phyloP scores from a whole-genome alignment of 2,329 filamentous ascomycete genomes.

The Diaporthe aspalathi region DNA sequence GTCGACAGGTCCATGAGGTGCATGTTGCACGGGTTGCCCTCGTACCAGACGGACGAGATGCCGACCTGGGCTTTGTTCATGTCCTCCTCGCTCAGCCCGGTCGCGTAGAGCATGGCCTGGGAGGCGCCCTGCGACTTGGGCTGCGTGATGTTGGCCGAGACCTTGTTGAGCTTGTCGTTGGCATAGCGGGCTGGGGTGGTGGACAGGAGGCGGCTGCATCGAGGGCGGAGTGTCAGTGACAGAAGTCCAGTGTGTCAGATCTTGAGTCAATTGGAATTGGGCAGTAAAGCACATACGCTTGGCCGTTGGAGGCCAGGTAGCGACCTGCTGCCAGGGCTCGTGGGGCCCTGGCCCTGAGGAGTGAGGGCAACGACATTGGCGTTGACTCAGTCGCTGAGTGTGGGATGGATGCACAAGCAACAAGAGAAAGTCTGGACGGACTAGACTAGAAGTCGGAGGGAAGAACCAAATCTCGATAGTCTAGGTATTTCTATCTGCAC shows the following conservation, averaged over 20 bases:
- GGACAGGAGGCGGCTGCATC: constrained; percentile 61
- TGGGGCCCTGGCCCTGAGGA: constrained; percentile 42
- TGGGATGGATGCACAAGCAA: neutral
- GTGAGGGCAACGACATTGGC: constrained; percentile 39
- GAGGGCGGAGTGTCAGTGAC: constrained; percentile 15
- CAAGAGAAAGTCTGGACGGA: neutral
- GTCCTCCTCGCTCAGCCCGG: constrained; percentile 85
- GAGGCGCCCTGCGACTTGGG: constrained; percentile 98
- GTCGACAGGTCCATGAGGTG: constrained; percentile 91
- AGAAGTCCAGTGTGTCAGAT: neutral
- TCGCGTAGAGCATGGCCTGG: constrained; percentile 98
- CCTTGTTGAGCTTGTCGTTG: constrained; percentile 78
- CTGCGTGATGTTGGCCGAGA: constrained; percentile 89
- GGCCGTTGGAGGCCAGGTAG: constrained; percentile 37
- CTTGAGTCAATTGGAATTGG: constrained; percentile 23
- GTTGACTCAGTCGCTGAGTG: constrained; percentile 9
- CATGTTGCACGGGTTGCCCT: constrained; percentile 99
- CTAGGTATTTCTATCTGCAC: constrained; percentile 32
- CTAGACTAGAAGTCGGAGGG: neutral
- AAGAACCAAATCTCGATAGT: neutral
- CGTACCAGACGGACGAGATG: constrained; percentile 98
- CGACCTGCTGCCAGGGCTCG: constrained; percentile 39
- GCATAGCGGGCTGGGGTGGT: constrained; percentile 59
- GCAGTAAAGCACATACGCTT: constrained; percentile 40
- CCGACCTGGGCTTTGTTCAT: constrained; percentile 98